Conservation (phyloP, 345 rosid species). For the Syzygium grande region DNA sequence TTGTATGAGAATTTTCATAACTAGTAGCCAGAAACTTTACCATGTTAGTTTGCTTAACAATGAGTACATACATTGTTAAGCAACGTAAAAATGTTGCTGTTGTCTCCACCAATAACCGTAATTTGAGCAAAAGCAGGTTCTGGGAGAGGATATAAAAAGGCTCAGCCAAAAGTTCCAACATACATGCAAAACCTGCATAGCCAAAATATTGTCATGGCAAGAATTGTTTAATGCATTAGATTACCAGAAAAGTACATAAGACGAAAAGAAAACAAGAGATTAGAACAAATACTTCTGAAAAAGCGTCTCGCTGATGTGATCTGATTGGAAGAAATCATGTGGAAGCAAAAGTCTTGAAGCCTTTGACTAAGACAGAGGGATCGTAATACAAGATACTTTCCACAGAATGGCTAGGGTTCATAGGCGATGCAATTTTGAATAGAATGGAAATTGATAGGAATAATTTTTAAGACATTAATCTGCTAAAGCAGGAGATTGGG, state of each 20-base stretch:
- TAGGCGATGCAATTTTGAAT: neutral
- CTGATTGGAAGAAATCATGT: neutral
- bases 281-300: neutral
- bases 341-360: neutral
- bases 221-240: neutral
- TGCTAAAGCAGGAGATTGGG: neutral
- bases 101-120: slow-evolving; percentile 76
- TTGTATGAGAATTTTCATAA: neutral
- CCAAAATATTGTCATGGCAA: neutral
- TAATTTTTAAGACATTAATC: neutral
- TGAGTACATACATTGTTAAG: slow-evolving; percentile 57
- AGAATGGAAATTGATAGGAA: neutral
- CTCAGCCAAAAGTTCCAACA: slow-evolving; percentile 87
- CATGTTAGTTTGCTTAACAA: slow-evolving; percentile 49
- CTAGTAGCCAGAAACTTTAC: slow-evolving; percentile 22
- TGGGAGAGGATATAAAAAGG: slow-evolving; percentile 87
- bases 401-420: neutral
- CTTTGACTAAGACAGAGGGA: neutral
- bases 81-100: slow-evolving; percentile 76
- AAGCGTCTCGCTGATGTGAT: neutral
- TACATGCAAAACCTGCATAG: slow-evolving; percentile 66
- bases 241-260: neutral
- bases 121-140: slow-evolving; percentile 56
- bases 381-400: neutral
- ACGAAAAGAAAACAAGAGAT: neutral